Base-by-base conservation (phyloP, 805 yeast genomes). In the Candida vaughaniae region DNA sequence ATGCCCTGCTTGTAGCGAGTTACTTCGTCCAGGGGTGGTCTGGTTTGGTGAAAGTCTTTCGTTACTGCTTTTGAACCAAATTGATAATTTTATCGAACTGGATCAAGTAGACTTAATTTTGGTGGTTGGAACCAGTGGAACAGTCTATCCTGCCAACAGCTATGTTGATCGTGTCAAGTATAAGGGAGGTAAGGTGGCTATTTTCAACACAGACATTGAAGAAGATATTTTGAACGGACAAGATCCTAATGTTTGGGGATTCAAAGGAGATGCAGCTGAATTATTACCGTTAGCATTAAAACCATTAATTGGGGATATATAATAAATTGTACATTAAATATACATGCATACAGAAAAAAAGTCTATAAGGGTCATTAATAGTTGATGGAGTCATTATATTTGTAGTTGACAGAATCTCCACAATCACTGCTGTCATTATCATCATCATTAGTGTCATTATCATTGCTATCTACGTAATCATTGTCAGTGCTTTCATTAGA, bases 41-140 rank as follows among this genome's bases (percentile, higher is more conserved):
- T 89, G 96, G 96, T 87, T 84, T 60, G 96, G 96, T n/a, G 97
- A 89, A 58, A 73, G 88, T 11, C 62, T 89, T 30, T 87, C 95
- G 0, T 57, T 85, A 37, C 62, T 62, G 32, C 73, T 71, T 9
- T 73, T 89, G 39, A 81, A 79, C 42, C 62, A 62, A 29, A 87
- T 86, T 4, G 96, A 88, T 60, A 77, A 75, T 29, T 88, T 85
- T 48, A 69, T 87, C 5, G 72, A 77, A 46, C 51, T 64, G 8
- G 64, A 53, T 1, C 58, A 59, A 4, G 81, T 85, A 16, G 96
- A 88, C 51, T 60, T 89, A 51, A 79, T 87, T 3, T 62, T 88
- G 34, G 95, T 89, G 11, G 77, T 89, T 6, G 96, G 96, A 2
- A 86, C 95, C 2, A 81, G 90, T 22, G 87, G 91, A 4, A 68